Percentiles rank a stretch among this genome's conserved stretches.
Conservation (phyloP, 2,329 filamentous ascomycete species). For the Trichoderma cornu-damae region DNA sequence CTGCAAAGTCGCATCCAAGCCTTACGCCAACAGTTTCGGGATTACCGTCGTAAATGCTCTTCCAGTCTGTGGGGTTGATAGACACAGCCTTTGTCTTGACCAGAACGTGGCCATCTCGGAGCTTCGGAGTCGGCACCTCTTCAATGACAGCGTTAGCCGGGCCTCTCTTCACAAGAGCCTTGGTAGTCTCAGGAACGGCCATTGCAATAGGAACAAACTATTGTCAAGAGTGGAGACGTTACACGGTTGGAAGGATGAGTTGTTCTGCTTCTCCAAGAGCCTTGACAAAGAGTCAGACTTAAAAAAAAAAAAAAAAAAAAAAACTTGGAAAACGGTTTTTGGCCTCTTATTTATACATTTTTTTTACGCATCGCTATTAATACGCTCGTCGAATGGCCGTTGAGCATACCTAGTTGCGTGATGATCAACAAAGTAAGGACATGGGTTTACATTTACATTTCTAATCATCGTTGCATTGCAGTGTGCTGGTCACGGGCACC, state of each 20-base stretch:
- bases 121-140: background rate
- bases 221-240: background rate
- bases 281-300: background rate
- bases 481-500: no score
- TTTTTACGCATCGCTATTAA: background rate
- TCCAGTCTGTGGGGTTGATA: constrained; percentile 35
- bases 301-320: no score
- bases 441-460: background rate
- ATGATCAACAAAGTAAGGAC: background rate
- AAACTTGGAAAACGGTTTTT: background rate
- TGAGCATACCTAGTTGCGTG: background rate
- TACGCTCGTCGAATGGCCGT: background rate
- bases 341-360: background rate
- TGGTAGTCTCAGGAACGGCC: background rate
- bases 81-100: constrained; percentile 33
- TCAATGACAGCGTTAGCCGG: background rate
- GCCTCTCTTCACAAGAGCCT: background rate
- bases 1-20: constrained; percentile 44
- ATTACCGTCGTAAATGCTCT: constrained; percentile 25
- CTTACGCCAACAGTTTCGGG: constrained; percentile 19
- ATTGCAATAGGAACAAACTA: background rate
- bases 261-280: background rate
- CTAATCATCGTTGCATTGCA: background rate
- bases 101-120: constrained; percentile 26
- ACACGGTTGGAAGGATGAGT: background rate